Percentiles rank a stretch among this genome's conserved stretches.
Evolutionary conservation across 768 basidiomycete species (phyloP).

Genomic region (Lentinula detonsa): DNA sequence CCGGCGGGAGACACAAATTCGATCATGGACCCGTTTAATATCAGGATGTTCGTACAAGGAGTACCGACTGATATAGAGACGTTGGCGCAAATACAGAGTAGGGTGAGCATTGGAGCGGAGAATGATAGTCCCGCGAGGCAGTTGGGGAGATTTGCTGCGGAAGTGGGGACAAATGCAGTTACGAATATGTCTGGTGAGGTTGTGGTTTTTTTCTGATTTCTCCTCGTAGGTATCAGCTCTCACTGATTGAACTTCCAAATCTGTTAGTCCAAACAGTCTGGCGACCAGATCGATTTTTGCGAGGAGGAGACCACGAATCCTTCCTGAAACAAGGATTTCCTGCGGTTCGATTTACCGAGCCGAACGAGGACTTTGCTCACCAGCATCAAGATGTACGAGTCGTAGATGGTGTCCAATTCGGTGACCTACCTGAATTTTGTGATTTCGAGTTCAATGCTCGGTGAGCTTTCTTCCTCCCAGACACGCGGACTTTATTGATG

Average conservation of each 20-base stretch:
- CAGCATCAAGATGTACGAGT: slow-evolving; percentile 54
- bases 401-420: slow-evolving; percentile 45
- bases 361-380: slow-evolving; percentile 50
- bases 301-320: slow-evolving; percentile 49
- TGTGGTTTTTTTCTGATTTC: background rate
- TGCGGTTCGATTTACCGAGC: slow-evolving; percentile 52
- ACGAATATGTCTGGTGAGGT: slow-evolving; percentile 45
- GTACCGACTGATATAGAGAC: slow-evolving; percentile 38
- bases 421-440: slow-evolving; percentile 47
- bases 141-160: slow-evolving; percentile 45
- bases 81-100: slow-evolving; percentile 24
- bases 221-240: too few relatives aligned
- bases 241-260: background rate
- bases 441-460: slow-evolving; percentile 48
- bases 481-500: background rate
- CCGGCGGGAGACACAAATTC: slow-evolving; percentile 32
- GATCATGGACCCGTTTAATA: slow-evolving; percentile 34
- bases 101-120: slow-evolving; percentile 42
- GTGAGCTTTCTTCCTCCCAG: slow-evolving; percentile 10
- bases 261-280: slow-evolving; percentile 41
- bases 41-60: slow-evolving; percentile 47
- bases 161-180: slow-evolving; percentile 40
- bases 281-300: slow-evolving; percentile 47
- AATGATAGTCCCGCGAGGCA: slow-evolving; percentile 49
- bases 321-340: slow-evolving; percentile 46